Base-by-base conservation (phyloP, 179 eudicot species). In the Monotropa hypopitys region DNA sequence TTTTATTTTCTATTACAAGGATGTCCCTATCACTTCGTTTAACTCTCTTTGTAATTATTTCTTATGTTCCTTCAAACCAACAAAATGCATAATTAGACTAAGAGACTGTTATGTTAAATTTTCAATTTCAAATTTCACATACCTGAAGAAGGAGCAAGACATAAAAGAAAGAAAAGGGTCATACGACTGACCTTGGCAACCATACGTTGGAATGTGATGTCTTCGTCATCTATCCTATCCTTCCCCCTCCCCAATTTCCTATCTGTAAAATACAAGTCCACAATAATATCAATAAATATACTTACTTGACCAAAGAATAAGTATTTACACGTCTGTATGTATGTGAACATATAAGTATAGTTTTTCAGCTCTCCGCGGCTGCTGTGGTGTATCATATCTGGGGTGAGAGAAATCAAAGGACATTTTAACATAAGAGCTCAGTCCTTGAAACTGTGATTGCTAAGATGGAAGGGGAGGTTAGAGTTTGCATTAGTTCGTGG, bases 191-290 rank as follows among this genome's bases (percentile, higher is more conserved):
- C 98, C 98, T 94, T 94, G 69, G 98, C 92, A 70, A 94, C 97
- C 98, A 94, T 94, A 68, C 97, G 94, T 84, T 92, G 98, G 79
- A 94, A 94, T 69, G 98, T 87, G 56, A 92, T 76, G 43, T 92
- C 97, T 86, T 94, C 97, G 50, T 94, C 98, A 68, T 94, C 98
- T 57, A 92, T 84, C 83, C 85, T 86, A 76, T 89, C 97, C 83
- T 90, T 94, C 56, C 97, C 97, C 82, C 90, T 92, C 20, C 96
- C 96, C 81, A 5, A 85, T 77, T 92, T 94, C 84, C 89, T 92
- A 82, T 94, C 98, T 94, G 84, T 82, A 56, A n/a, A 81, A 53
- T 70, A n/a, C 40, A 70, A 76, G 9, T 35, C 23, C 7, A 43
- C 13, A 21, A 38, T 26, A 28, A 28, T 15, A 62, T 11, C 18